A percentile compares a stretch with the other conserved stretches of the same genome.
These are phyloP conservation scores for Hirschioporus abietinus DNA, from an alignment of 768 basidiomycete species.

Conservation along the genomic window DNA sequence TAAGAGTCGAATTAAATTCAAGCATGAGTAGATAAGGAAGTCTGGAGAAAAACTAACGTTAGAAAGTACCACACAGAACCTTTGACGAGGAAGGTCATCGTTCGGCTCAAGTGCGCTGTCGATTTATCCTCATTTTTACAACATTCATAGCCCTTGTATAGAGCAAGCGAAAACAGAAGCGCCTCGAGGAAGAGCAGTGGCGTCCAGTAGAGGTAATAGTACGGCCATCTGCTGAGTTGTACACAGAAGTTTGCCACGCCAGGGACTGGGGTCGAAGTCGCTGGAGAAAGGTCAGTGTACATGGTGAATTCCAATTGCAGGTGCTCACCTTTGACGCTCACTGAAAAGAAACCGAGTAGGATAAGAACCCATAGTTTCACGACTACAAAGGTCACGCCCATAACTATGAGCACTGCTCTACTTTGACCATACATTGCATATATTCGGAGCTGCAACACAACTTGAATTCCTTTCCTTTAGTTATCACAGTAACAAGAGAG, in stretches of 20 bases:
- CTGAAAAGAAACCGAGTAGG: too few species aligned
- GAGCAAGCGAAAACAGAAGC: neutral
- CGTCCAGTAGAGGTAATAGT: neutral
- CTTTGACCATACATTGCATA: too few species aligned
- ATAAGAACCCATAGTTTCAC: too few species aligned
- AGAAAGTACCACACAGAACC: neutral
- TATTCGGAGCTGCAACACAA: too few species aligned
- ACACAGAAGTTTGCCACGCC: neutral
- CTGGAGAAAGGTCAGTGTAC: neutral
- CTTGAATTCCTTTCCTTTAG: too few species aligned
- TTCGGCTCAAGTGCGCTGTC: neutral
- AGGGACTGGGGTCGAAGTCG: neutral
- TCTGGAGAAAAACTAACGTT: neutral
- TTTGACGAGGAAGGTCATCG: neutral
- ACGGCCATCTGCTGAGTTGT: neutral
- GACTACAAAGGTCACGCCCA: too few species aligned
- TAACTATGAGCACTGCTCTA: too few species aligned
- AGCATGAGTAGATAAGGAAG: neutral
- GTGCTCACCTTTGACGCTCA: too few species aligned
- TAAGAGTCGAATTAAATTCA: neutral
- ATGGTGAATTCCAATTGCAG: too few species aligned
- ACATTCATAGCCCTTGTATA: neutral
- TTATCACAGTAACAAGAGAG: too few species aligned
- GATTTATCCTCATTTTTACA: neutral
- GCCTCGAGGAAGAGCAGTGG: neutral